Percentiles rank a stretch among this genome's conserved stretches.
These are phyloP conservation scores for Juglanconis oblonga DNA, from an alignment of 2,329 filamentous ascomycete genomes.

Conservation along the genomic window DNA sequence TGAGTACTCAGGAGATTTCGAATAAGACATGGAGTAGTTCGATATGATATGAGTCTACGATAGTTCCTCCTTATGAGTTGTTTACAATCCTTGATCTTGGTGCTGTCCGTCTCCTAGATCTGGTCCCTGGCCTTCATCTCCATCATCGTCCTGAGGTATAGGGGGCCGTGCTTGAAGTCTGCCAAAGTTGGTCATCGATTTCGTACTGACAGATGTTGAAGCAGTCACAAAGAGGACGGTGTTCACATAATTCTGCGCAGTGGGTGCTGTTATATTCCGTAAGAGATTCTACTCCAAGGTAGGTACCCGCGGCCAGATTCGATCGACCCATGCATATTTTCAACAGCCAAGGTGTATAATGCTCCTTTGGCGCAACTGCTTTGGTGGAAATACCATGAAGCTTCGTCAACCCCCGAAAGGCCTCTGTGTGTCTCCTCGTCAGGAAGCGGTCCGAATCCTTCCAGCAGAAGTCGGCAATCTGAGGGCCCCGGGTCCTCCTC, in stretches of 20 bases:
- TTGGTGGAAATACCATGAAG: background rate
- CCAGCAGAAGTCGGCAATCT: background rate
- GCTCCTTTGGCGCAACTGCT: background rate
- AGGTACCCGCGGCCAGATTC: background rate
- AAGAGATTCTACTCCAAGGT: background rate
- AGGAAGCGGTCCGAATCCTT: background rate
- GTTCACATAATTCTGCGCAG: slow-evolving; percentile 4
- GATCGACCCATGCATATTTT: background rate
- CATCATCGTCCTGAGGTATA: background rate
- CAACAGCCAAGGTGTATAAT: background rate
- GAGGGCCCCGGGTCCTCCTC: background rate
- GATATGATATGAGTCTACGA: too few relatives aligned
- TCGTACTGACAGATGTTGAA: slow-evolving; percentile 16
- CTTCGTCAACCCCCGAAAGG: background rate
- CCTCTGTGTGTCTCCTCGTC: background rate
- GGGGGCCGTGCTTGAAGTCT: slow-evolving; percentile 14
- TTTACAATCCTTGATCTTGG: slow-evolving; percentile 5
- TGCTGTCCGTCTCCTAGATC: background rate
- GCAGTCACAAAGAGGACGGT: background rate
- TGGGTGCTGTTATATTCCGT: slow-evolving; percentile 1
- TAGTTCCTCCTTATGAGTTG: too few relatives aligned
- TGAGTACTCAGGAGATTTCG: too few relatives aligned
- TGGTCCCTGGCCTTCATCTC: too few relatives aligned
- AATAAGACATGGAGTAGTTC: too few relatives aligned
- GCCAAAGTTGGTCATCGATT: background rate